These are phyloP conservation scores for Alternaria metachromatica DNA, from an alignment of 2,329 filamentous ascomycete genomes.

Conservation along the genomic window DNA sequence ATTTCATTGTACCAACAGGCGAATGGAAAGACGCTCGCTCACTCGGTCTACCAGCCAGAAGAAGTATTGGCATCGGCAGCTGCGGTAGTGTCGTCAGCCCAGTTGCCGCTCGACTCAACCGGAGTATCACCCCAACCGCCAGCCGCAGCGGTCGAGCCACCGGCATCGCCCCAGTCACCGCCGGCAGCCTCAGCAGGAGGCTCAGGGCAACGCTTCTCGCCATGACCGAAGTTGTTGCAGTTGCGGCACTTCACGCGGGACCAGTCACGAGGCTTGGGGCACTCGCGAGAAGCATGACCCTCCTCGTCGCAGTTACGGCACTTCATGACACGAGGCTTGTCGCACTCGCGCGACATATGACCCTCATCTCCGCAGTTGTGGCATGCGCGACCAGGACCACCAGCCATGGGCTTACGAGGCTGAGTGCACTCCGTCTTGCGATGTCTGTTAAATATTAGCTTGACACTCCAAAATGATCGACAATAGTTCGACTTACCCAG, in stretches of 20 bases:
- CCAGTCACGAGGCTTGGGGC: constrained; percentile 57
- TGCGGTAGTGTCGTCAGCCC: constrained; percentile 23
- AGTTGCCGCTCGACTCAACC: constrained; percentile 18
- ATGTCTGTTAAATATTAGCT: constrained; percentile 17
- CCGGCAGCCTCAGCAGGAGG: constrained; percentile 33
- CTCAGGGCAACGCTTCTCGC: constrained; percentile 50
- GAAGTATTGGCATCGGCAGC: constrained; percentile 10
- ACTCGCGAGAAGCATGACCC: constrained; percentile 55
- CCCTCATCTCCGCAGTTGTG: constrained; percentile 38
- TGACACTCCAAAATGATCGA: background rate
- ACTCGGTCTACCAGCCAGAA: constrained; percentile 15
- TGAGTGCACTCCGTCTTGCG: constrained; percentile 37
- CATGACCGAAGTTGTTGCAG: constrained; percentile 58
- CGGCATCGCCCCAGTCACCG: constrained; percentile 32
- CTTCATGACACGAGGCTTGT: constrained; percentile 40
- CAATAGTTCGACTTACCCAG: constrained; percentile 19
- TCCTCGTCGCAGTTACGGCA: constrained; percentile 69
- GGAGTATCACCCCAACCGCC: constrained; percentile 31
- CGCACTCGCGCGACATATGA: constrained; percentile 36
- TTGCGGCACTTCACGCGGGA: constrained; percentile 66
- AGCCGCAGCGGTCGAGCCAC: constrained; percentile 20
- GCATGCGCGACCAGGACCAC: constrained; percentile 29
- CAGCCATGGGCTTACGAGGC: constrained; percentile 19
- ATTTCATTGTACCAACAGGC: constrained; percentile 1
- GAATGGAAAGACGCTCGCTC: background rate